These are phyloP conservation scores for Rhynchosporium agropyri DNA, from an alignment of 2,329 filamentous ascomycete genomes.

Conservation along the genomic window DNA sequence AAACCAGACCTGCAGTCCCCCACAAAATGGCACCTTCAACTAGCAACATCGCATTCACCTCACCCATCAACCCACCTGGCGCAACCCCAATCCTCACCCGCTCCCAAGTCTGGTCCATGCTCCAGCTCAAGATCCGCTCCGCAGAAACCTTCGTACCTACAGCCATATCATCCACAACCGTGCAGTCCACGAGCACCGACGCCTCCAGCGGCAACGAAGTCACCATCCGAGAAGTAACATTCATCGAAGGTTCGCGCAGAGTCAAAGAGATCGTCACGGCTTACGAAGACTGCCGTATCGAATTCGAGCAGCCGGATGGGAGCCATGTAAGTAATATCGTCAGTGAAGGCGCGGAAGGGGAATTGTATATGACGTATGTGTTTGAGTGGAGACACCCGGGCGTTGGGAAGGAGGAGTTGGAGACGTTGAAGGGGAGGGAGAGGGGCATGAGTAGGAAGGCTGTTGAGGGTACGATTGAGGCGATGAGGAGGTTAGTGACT, in stretches of 20 bases:
- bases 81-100: constrained; percentile 38
- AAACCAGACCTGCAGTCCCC: neutral
- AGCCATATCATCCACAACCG: constrained; percentile 33
- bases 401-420: constrained; percentile 20
- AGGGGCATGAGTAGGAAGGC: constrained; percentile 21
- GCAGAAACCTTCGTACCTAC: constrained; percentile 39
- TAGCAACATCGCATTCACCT: constrained; percentile 20
- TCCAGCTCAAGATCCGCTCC: constrained; percentile 38
- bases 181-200: constrained; percentile 15
- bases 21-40: constrained; percentile 17
- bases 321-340: constrained; percentile 41
- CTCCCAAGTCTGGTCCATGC: constrained; percentile 45
- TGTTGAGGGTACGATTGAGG: constrained; percentile 22
- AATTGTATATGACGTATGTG: constrained; percentile 46
- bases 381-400: constrained; percentile 44
- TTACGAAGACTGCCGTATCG: constrained; percentile 37
- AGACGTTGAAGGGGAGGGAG: constrained; percentile 21
- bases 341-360: constrained; percentile 41
- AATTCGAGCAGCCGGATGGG: constrained; percentile 33
- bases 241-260: constrained; percentile 33
- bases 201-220: constrained; percentile 26
- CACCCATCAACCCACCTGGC: constrained; percentile 43
- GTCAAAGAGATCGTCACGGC: constrained; percentile 35
- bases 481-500: constrained; percentile 23
- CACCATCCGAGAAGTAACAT: constrained; percentile 38